Evolutionary conservation across 768 basidiomycete genomes (phyloP).

Genomic region (Austroboletus eburneus): DNA sequence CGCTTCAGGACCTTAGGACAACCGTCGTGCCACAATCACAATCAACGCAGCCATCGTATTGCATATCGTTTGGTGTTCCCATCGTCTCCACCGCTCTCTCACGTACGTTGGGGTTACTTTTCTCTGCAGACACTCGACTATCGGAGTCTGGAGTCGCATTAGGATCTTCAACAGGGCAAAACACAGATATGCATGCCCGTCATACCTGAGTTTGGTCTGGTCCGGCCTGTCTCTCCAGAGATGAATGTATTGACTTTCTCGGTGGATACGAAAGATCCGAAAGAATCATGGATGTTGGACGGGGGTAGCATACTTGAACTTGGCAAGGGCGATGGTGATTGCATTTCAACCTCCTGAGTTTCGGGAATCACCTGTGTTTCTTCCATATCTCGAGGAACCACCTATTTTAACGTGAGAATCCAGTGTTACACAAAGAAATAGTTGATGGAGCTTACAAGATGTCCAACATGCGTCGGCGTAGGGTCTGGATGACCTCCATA

Average conservation of each 20-base stretch:
- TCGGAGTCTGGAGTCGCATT: constrained; percentile 27
- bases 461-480: constrained; percentile 51
- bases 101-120: not conserved
- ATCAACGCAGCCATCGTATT: constrained; percentile 42
- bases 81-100: not conserved
- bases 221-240: constrained; percentile 18
- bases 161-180: not conserved
- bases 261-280: constrained; percentile 19
- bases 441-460: constrained; percentile 43
- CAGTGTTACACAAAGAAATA: not conserved
- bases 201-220: constrained; percentile 41
- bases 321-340: constrained; percentile 20
- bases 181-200: constrained; percentile 32
- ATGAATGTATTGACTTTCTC: constrained; percentile 39
- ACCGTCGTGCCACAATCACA: constrained; percentile 71
- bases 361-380: constrained; percentile 48
- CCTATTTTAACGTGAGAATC: constrained; percentile 9
- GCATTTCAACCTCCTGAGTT: constrained; percentile 29
- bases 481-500: constrained; percentile 49
- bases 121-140: constrained; percentile 23
- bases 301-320: constrained; percentile 24
- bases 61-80: constrained; percentile 10
- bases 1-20: not conserved
- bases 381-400: constrained; percentile 33
- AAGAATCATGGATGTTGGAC: constrained; percentile 22